Base-by-base conservation (phyloP, 2,329 filamentous ascomycete species). In the Trichoderma guizhouense region DNA sequence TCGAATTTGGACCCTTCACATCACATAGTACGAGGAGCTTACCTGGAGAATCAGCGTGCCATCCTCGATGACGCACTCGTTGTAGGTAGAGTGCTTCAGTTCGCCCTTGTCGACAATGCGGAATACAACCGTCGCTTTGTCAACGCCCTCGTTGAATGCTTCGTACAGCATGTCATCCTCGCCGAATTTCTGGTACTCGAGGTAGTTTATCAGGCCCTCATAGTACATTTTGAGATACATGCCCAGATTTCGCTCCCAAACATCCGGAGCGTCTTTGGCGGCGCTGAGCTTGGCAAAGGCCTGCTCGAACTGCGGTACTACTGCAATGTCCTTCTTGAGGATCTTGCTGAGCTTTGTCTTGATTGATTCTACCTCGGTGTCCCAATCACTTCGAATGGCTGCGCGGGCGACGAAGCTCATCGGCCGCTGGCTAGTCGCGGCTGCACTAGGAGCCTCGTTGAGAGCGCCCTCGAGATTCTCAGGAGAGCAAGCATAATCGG, bases 1-100 rank as follows among this genome's bases (percentile, higher is more conserved):
- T 64, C 24, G 18, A 30, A 21, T 30, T 47, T 8, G 51, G 21
- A n/a, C 65, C 8, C 28, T 39, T 14, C 2, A 28, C 18, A 57
- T 12, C 15, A 12, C n/a, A 7, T 9, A 4, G 2, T 15, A 3
- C 5, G 2, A 2, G 14, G 14, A 11, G 11, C 34, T 43, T 65
- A 71, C 83, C 82, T 87, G 85, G n/a, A 89, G 76, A 71, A 85
- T 86, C 26, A 88, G 77, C 34, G 83, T 78, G 1, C 85, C 86
- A 51, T 84, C 83, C 75, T 88, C 85, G 34, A 88, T 71, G 3
- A 84, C 78, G 21, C 78, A 76, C 80, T 88, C 86, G 73, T 83
- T 81, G 72, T 86, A 87, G 14, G 76, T 79, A 7, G 74, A 77
- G 36, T 34, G 55, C 69, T 82, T 80, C 9, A 76, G 73, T 74